Base-by-base conservation (phyloP, 2,329 filamentous ascomycete genomes). In the Ceratocystis papillata region DNA sequence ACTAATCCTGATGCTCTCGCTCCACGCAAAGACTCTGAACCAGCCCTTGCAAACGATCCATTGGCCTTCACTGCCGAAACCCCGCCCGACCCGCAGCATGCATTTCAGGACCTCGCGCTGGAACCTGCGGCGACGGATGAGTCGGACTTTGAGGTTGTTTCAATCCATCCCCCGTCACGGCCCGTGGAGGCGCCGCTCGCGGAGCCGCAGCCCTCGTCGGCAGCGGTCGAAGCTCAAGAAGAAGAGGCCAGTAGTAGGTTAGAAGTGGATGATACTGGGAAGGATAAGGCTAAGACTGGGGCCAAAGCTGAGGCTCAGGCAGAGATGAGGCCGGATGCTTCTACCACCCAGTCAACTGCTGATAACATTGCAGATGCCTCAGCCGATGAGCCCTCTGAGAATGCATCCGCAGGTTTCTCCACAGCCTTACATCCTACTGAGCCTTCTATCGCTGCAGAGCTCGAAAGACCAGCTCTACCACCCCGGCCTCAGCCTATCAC, bases 71-170 rank as follows among this genome's bases (percentile, higher is more conserved):
- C 53, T 57, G 50, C 53, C 53, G 63, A 59, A 28, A 41, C 20
- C 66, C 45, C 66, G 59, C 37, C 66, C 59, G 37, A 65, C 53
- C 17, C 63, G 63, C 28, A 67, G 45, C 37, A 62, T 62, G n/a
- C 20, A 55, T 37, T 44, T 33, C 48, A 57, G 61, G 63, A 60
- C 22, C 60, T 63, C n/a, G 66, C 66, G 15, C 50, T 67, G 44
- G 66, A 67, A 25, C 66, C 66, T n/a, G 66, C 66, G 3, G 63
- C 66, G 10, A 67, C 66, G 3, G 66, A 67, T 30, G 66, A 67
- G 63, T 65, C 63, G 30, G 66, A 67, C 28, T 65, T 67, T 63
- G 66, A 67, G 25, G 63, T 64, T 55, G 62, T 67, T 55, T 61
- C 53, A 5, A 30, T 62, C 41, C 41, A 28, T 60, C 12, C 65